Conservation (phyloP, 176 grass and related monocot genomes). For the Triticum urartu region DNA sequence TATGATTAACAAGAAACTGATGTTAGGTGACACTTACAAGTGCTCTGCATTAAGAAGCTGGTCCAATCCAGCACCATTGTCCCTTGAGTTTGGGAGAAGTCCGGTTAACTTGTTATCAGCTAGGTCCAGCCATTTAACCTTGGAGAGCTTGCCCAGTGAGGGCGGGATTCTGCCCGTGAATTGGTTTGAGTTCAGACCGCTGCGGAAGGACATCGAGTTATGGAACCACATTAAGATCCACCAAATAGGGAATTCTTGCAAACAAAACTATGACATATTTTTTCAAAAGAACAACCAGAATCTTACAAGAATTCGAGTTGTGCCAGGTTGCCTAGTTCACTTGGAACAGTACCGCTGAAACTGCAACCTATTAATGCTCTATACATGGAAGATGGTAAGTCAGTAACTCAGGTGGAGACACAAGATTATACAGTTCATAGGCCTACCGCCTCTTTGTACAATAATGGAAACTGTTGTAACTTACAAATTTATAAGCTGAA, state of each 20-base stretch:
- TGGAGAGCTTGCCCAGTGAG: slow-evolving; percentile 69
- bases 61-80: slow-evolving; percentile 55
- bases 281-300: neutral
- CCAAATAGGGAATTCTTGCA: neutral
- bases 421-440: neutral
- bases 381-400: slow-evolving; percentile 22
- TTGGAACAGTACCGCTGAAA: slow-evolving; percentile 61
- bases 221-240: neutral
- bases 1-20: neutral
- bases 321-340: slow-evolving; percentile 62
- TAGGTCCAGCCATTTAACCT: slow-evolving; percentile 56
- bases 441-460: neutral
- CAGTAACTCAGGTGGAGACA: slow-evolving; percentile 4
- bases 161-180: slow-evolving; percentile 58
- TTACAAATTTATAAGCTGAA: slow-evolving; percentile 54
- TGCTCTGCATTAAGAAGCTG: slow-evolving; percentile 53
- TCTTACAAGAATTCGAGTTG: slow-evolving; percentile 61
- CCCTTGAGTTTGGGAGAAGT: slow-evolving; percentile 51
- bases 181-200: slow-evolving; percentile 62
- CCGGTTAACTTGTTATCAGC: slow-evolving; percentile 60
- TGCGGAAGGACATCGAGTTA: neutral
- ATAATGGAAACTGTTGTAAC: slow-evolving; percentile 12
- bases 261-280: neutral
- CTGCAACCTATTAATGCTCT: slow-evolving; percentile 59
- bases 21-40: slow-evolving; percentile 50